phyloP scores from a whole-genome alignment of 306 rosid species.

The Prunus salicina region DNA sequence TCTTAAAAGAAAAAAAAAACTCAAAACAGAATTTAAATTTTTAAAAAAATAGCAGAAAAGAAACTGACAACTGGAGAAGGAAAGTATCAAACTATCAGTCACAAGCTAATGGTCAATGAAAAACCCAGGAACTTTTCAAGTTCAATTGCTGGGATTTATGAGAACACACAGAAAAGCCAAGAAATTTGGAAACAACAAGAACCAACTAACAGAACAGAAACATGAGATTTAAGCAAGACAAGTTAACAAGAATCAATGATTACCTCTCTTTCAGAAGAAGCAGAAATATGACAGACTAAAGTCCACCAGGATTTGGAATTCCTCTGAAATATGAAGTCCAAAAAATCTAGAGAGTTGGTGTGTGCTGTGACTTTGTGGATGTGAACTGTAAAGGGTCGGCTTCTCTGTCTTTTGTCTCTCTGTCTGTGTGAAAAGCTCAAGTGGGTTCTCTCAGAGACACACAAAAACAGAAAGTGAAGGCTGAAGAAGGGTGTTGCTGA shows the following conservation, averaged over 20 bases:
- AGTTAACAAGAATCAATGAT: not conserved
- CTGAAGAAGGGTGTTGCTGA: not conserved
- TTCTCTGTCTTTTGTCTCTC: not conserved
- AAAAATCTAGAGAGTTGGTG: not conserved
- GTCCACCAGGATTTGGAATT: constrained; percentile 1
- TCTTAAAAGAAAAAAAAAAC: not conserved
- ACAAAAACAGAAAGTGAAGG: not conserved
- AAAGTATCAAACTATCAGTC: not conserved
- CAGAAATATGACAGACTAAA: not conserved
- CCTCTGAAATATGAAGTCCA: constrained; percentile 3
- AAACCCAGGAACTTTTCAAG: not conserved
- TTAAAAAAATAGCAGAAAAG: too few relatives aligned
- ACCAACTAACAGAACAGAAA: not conserved
- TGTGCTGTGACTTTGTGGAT: not conserved
- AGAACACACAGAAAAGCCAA: not conserved
- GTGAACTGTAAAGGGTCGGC: not conserved
- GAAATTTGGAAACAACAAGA: not conserved
- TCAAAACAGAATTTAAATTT: not conserved
- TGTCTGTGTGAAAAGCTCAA: not conserved
- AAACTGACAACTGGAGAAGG: not conserved
- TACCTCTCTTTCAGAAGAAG: constrained; percentile 13
- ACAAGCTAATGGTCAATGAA: not conserved
- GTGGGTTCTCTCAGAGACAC: not conserved
- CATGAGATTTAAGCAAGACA: not conserved
- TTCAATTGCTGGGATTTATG: not conserved